phyloP scores from a whole-genome alignment of 2,329 filamentous ascomycete genomes.

The Domatiomyces globalis region DNA sequence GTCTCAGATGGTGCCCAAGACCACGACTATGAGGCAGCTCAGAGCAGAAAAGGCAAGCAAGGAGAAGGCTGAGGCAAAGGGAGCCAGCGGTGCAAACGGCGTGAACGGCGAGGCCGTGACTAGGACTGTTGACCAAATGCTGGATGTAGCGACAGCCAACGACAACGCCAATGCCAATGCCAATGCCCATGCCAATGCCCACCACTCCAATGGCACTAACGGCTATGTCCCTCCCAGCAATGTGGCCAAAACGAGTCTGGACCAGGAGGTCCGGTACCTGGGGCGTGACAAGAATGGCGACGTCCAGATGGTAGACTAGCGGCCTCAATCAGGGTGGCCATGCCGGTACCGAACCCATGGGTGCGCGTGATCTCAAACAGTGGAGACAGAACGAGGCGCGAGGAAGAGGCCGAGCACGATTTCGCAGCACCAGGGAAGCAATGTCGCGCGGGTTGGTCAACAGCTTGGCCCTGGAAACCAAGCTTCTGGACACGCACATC shows the following conservation, averaged over 20 bases:
- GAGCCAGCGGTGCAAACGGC: slow-evolving; percentile 17
- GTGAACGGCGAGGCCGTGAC: slow-evolving; percentile 17
- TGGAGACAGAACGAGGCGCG: not conserved
- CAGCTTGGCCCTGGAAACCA: not conserved
- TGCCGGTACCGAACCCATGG: not conserved
- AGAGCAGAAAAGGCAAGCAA: slow-evolving; percentile 48
- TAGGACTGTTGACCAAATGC: slow-evolving; percentile 1
- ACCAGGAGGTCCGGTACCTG: not conserved
- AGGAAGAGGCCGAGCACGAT: not conserved
- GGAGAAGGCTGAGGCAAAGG: slow-evolving; percentile 18
- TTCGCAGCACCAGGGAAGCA: not conserved
- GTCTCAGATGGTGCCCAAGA: slow-evolving; percentile 77
- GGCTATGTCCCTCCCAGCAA: not conserved
- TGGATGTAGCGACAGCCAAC: not conserved
- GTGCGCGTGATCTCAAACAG: not conserved
- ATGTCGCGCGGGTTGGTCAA: not conserved
- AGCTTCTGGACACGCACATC: not conserved
- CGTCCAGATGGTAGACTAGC: not conserved
- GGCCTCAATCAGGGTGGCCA: not conserved
- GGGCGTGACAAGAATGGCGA: not conserved
- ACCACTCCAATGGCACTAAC: slow-evolving; percentile 1
- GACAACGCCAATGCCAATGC: slow-evolving; percentile 4
- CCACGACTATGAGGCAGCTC: slow-evolving; percentile 63
- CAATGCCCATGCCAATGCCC: not conserved
- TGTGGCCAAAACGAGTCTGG: not conserved